These are phyloP conservation scores for Dictyostelium intermedium DNA, from an alignment of 78 protist species.

Conservation along the genomic window DNA sequence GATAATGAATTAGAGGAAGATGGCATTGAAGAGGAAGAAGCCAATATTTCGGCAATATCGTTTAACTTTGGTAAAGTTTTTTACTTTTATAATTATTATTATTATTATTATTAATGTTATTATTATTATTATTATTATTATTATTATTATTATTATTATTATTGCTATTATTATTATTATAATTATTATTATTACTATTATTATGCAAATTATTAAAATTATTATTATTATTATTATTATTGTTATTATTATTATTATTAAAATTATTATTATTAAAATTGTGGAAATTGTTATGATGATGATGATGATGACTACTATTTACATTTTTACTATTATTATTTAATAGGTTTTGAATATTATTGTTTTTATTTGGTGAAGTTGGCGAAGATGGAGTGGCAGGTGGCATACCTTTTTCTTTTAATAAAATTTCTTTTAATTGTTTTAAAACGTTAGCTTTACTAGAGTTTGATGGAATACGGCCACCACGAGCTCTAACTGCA, in stretches of 20 bases:
- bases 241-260: too few species aligned
- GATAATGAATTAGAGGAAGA: constrained; percentile 5
- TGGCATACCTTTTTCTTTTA: background rate
- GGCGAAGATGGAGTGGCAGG: background rate
- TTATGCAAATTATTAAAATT: background rate
- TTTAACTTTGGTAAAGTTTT: background rate
- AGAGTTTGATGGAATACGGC: background rate
- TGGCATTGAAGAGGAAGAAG: background rate
- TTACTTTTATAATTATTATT: background rate
- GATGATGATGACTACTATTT: background rate
- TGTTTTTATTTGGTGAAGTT: background rate
- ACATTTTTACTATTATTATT: background rate
- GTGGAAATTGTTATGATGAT: background rate
- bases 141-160: background rate
- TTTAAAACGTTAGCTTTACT: constrained; percentile 3
- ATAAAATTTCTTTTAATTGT: background rate
- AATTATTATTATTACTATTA: background rate
- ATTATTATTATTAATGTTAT: background rate
- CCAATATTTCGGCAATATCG: background rate
- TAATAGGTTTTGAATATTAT: background rate
- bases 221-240: too few species aligned
- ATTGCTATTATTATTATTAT: background rate
- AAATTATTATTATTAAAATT: background rate
- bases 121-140: background rate
- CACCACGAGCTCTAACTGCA: constrained; percentile 8